Percentiles rank a stretch among this genome's conserved stretches.
Evolutionary conservation across 148 eudicot genomes (phyloP).

Genomic region (Chenopodium formosanum): DNA sequence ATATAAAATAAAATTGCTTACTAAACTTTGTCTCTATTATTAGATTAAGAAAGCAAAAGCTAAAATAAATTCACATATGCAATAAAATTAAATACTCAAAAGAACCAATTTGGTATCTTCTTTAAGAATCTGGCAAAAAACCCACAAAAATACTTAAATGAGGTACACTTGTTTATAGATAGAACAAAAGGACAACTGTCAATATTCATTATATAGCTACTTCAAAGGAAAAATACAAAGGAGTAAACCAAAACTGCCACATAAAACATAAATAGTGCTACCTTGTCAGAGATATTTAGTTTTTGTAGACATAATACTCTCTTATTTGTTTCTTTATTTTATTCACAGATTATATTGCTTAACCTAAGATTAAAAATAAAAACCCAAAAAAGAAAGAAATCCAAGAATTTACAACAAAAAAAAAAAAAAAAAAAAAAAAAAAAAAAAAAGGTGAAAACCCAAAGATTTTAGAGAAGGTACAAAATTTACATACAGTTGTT

Average conservation of each 20-base stretch:
- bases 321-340: slow-evolving; percentile 10
- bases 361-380: slow-evolving; percentile 18
- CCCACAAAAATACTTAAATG: slow-evolving; percentile 21
- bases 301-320: slow-evolving; percentile 17
- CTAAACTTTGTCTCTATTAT: background rate
- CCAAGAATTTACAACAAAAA: slow-evolving; percentile 38
- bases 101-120: slow-evolving; percentile 39
- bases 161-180: slow-evolving; percentile 30
- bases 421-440: background rate
- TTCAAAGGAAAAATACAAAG: slow-evolving; percentile 12
- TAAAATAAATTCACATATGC: background rate
- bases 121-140: slow-evolving; percentile 32
- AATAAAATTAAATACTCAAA: slow-evolving; percentile 29
- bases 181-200: slow-evolving; percentile 9
- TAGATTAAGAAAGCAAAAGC: slow-evolving; percentile 7
- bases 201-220: slow-evolving; percentile 15
- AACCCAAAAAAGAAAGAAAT: slow-evolving; percentile 7
- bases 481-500: slow-evolving; percentile 40
- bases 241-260: slow-evolving; percentile 22
- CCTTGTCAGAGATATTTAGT: slow-evolving; percentile 11
- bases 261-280: slow-evolving; percentile 3
- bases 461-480: slow-evolving; percentile 18
- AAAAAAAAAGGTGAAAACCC: no score
- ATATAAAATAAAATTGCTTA: background rate
- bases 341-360: slow-evolving; percentile 26